Evolutionary conservation across 1,139 yeast species (phyloP), one percentile per base, ranked within the genome.

Genomic region (Kodamaea alishanica): DNA sequence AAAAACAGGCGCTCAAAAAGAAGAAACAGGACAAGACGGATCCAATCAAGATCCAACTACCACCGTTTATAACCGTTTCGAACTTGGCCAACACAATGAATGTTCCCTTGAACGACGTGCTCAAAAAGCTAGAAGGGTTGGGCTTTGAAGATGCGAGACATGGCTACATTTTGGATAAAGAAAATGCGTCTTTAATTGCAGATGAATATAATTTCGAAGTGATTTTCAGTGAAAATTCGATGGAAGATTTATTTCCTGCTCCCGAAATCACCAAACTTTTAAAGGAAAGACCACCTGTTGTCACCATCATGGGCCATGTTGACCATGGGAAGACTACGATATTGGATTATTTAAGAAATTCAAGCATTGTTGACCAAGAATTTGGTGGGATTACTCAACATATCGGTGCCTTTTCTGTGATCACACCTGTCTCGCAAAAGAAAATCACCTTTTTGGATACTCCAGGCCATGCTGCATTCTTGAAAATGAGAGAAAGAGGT

Each of bases 361-460:
- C 96, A 0, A 78, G 89, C 0, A 79, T 92, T 6, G 97, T 84
- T 0, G 79, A 79, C 25, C 77, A 80, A 31, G 99, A 92, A 55
- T 87, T 83, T 59, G 99, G 99, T 35, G 98, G 99, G 20, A 92
- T 92, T 38, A 92, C 99, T 0, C 99, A 92, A 59, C 97, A 90
- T 58, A 92, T 92, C 44, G 98, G 98, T 57, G 98, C 98, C 0
- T 94, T 94, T 54, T 84, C 94, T 6, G 95, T 92, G 22, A 67
- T 72, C 9, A 77, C 96, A 0, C 90, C 94, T 0, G 60, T 77
- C 1, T 79, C 94, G 1, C 80, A 84, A 52, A 84, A 82, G 58
- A 70, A 70, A 38, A 87, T 92, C 48, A 90, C 97, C 0, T 90
- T 92, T 49, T 70, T 92, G 46, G 99, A 92, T 60, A 92, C 99